Evolutionary conservation across 1,284 basidiomycete species (phyloP), one percentile per base, ranked within the genome.

Genomic region (Tetrapyrgos nigripes): DNA sequence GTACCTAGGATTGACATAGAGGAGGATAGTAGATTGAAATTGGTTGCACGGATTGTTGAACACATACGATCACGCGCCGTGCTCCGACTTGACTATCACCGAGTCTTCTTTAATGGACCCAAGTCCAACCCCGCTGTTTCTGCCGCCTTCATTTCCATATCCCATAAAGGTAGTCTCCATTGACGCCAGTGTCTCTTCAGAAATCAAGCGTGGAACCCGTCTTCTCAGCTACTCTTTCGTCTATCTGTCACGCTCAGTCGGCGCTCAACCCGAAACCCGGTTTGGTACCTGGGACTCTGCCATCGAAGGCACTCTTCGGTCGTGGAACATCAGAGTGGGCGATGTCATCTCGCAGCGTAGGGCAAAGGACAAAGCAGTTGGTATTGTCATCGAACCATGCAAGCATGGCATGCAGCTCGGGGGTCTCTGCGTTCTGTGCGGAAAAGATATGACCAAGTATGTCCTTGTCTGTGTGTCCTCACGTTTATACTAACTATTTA

Each of bases 401-500:
- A 94, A 92, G 53, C 96, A 99, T 75, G 93, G 93, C 50, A 89
- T 97, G 65, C 96, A 98, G 74, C 82, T 97, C 59, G 88, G 89
- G 37, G 97, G 97, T 1, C 83, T 98, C 60, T 99, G 96, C 72
- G 95, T 92, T 1, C 74, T 97, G 29, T 99, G 96, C 71, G 96
- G 96, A 37, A 94, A 92, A 74, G 94, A 97, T 67, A 88, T 98
- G 81, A 96, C 94, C 48, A 87, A 84, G 95, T 97, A 70, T 66
- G 90, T 79, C 11, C 47, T 48, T 66, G 43, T 44, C 14, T 21
- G 55, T 55, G 31, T 59, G 50, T 50, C 58, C 58, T 44, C 48
- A 57, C 31, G 24, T 47, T 59, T 55, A 44, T 57, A 37, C 53
- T 55, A 50, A 53, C 27, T 37, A 33, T 60, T 68, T 48, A 64